phyloP scores from a whole-genome alignment of 495 filamentous ascomycete genomes.

The Tuber microsphaerosporum region DNA sequence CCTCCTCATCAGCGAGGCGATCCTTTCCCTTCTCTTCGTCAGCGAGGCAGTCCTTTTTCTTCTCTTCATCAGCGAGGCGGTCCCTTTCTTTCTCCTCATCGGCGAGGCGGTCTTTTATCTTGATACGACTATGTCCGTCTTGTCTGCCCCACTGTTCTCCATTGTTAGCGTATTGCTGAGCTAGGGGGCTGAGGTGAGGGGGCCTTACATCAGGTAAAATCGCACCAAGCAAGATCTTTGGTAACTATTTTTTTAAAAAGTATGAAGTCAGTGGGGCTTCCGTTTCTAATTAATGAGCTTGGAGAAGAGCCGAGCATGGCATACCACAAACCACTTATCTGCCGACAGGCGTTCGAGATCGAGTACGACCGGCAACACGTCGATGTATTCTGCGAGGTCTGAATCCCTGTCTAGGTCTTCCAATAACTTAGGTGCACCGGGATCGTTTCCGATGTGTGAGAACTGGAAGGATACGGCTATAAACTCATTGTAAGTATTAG shows the following conservation, averaged over 20 bases:
- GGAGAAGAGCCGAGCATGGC: background rate
- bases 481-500: no score
- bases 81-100: no score
- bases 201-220: background rate
- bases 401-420: constrained; percentile 55
- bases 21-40: no score
- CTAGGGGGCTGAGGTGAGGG: background rate
- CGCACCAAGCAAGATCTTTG: background rate
- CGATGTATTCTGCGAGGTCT: constrained; percentile 53
- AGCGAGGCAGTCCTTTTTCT: no score
- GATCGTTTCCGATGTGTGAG: no score
- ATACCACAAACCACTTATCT: background rate
- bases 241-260: background rate
- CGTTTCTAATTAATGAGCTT: background rate
- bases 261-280: background rate
- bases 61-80: no score
- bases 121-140: no score
- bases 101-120: no score
- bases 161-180: background rate
- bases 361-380: constrained; percentile 33
- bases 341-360: background rate
- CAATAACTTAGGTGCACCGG: constrained; percentile 53
- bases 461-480: no score
- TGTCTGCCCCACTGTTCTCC: background rate
- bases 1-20: no score